Evolutionary conservation across 805 yeast species (phyloP).

Genomic region (Lipomyces chichibuensis): DNA sequence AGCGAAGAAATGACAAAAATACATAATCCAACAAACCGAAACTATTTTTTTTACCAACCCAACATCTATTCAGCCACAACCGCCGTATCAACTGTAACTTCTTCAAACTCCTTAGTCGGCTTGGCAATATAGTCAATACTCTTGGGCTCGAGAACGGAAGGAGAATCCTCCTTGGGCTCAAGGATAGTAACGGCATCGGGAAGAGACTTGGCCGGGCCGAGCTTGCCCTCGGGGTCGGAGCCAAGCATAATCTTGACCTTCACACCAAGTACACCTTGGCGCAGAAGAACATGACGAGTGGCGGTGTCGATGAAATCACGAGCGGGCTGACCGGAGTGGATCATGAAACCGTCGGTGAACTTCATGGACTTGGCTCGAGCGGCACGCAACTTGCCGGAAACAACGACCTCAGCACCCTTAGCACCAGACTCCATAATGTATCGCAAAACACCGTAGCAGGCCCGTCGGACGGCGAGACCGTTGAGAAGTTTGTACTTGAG

Average conservation of each 20-base stretch:
- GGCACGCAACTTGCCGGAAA: constrained; percentile 99
- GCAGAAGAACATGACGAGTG: constrained; percentile 98
- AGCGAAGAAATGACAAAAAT: neutral
- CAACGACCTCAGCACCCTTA: constrained; percentile 99
- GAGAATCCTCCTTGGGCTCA: constrained; percentile 92
- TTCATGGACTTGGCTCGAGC: constrained; percentile 99
- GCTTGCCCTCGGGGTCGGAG: constrained; percentile 77
- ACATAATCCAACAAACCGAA: constrained; percentile 3
- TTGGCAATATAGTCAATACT: constrained; percentile 38
- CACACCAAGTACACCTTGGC: constrained; percentile 99
- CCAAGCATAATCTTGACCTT: constrained; percentile 99
- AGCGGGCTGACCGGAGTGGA: constrained; percentile 99
- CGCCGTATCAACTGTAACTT: constrained; percentile 12
- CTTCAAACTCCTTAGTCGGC: constrained; percentile 20
- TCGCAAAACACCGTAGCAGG: constrained; percentile 99
- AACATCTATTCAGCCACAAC: constrained; percentile 3
- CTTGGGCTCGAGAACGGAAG: constrained; percentile 73
- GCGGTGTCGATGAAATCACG: constrained; percentile 98
- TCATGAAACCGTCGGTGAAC: constrained; percentile 99
- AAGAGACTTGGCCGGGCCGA: constrained; percentile 79
- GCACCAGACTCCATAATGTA: constrained; percentile 99
- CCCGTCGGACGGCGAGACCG: constrained; percentile 99
- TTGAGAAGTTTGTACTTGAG: constrained; percentile 95
- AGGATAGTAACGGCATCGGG: constrained; percentile 88
- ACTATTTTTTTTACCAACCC: neutral